Evolutionary conservation across 495 filamentous ascomycete genomes (phyloP).

Genomic region (Penicillium longicatenatum): DNA sequence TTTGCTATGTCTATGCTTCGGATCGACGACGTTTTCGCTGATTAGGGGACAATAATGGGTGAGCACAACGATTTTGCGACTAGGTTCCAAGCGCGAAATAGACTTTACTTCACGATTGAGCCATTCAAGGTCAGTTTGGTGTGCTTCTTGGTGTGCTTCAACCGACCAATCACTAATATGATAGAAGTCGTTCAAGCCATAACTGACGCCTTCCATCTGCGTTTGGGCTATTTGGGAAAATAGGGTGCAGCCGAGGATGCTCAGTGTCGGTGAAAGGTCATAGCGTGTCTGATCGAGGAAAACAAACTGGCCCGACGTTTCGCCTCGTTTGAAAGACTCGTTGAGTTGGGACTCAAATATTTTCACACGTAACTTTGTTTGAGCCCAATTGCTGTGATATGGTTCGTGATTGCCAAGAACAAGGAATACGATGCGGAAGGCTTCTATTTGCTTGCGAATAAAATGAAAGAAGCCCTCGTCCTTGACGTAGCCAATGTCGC

Average conservation of each 20-base stretch:
- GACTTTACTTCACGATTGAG: background rate
- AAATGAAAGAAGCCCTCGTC: too few relatives aligned
- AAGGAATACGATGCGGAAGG: too few relatives aligned
- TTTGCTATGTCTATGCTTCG: background rate
- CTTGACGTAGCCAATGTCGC: too few relatives aligned
- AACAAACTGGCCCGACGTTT: background rate
- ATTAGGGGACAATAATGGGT: too few relatives aligned
- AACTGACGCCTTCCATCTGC: background rate
- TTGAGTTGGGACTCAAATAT: background rate
- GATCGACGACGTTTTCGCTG: too few relatives aligned
- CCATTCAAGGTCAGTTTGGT: background rate
- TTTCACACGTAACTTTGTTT: background rate
- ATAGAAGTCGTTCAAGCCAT: background rate
- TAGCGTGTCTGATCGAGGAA: background rate
- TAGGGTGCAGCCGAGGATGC: too few relatives aligned
- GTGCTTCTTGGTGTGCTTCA: conserved; percentile 2
- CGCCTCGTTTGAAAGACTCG: background rate
- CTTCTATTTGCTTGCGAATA: too few relatives aligned
- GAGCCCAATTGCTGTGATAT: background rate
- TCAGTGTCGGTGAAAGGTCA: too few relatives aligned
- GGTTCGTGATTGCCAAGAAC: background rate
- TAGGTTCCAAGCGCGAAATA: too few relatives aligned
- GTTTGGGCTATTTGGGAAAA: too few relatives aligned
- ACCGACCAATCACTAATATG: background rate
- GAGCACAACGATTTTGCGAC: too few relatives aligned